phyloP scores from a whole-genome alignment of 129 eudicot genomes.

The Rutidosis leptorrhynchoides region DNA sequence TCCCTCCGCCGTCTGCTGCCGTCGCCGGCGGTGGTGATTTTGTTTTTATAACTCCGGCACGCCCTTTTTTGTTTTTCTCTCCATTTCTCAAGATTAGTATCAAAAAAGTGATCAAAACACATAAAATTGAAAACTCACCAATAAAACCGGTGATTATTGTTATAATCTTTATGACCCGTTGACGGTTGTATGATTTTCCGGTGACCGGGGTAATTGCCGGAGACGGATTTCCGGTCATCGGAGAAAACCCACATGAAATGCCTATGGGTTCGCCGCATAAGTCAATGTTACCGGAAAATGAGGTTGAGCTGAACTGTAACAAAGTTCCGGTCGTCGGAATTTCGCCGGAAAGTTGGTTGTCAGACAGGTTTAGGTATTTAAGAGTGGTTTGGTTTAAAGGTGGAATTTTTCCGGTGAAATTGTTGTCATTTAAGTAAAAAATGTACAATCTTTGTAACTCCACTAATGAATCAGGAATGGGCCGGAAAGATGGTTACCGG shows the following conservation, averaged over 20 bases:
- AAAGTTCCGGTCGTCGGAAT: slow-evolving; percentile 59
- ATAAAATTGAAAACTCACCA: slow-evolving; percentile 39
- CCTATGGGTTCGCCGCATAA: slow-evolving; percentile 49
- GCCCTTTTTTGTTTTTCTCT: slow-evolving; percentile 6
- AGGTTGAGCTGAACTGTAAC: slow-evolving; percentile 46
- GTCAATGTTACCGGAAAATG: slow-evolving; percentile 48
- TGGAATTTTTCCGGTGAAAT: slow-evolving; percentile 59
- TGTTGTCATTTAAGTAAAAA: slow-evolving; percentile 53
- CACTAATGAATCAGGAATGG: slow-evolving; percentile 44
- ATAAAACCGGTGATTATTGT: slow-evolving; percentile 35
- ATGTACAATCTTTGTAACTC: slow-evolving; percentile 40
- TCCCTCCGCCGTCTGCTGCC: slow-evolving; percentile 11
- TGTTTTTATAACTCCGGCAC: slow-evolving; percentile 13
- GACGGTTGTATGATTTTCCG: slow-evolving; percentile 21
- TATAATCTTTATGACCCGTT: slow-evolving; percentile 25
- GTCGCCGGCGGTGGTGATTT: slow-evolving; percentile 6
- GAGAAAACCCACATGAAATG: slow-evolving; percentile 33
- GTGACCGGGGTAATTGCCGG: slow-evolving; percentile 26
- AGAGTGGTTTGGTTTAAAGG: slow-evolving; percentile 52
- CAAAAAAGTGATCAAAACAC: slow-evolving; percentile 24
- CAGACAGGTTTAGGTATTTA: slow-evolving; percentile 54
- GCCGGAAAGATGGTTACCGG: slow-evolving; percentile 53
- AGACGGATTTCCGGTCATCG: slow-evolving; percentile 12
- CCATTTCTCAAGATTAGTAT: slow-evolving; percentile 25
- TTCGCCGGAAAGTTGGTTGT: slow-evolving; percentile 62